phyloP scores from a whole-genome alignment of 2,329 filamentous ascomycete genomes.

The Alternaria longipes region DNA sequence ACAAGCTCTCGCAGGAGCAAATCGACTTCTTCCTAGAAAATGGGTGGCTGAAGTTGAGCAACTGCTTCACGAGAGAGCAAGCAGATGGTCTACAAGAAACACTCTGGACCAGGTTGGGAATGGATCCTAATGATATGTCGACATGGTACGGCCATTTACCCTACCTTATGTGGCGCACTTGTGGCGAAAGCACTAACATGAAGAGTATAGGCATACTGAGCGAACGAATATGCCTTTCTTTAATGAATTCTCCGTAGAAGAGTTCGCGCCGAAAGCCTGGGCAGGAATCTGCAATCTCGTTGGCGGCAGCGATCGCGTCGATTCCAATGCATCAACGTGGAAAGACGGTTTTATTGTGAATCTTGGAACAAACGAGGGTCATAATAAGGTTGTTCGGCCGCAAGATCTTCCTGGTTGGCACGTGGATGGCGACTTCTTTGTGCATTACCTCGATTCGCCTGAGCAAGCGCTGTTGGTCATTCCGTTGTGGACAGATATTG shows the following conservation, averaged over 20 bases:
- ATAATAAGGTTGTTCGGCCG: constrained; percentile 61
- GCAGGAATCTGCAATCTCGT: constrained; percentile 71
- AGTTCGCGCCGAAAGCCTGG: constrained; percentile 73
- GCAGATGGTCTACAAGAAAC: constrained; percentile 59
- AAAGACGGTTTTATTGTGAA: constrained; percentile 75
- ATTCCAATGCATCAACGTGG: constrained; percentile 61
- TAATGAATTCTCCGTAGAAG: constrained; percentile 61
- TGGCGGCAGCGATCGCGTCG: constrained; percentile 62
- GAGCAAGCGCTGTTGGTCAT: constrained; percentile 76
- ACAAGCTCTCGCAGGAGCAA: constrained; percentile 56
- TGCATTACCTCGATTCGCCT: constrained; percentile 74
- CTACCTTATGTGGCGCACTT: background rate
- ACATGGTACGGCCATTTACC: constrained; percentile 62
- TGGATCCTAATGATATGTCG: constrained; percentile 68
- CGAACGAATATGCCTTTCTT: constrained; percentile 72
- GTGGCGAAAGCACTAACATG: background rate
- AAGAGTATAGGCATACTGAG: constrained; percentile 54
- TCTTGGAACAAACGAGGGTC: constrained; percentile 64
- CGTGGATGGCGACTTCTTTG: constrained; percentile 76
- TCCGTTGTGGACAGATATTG: constrained; percentile 72
- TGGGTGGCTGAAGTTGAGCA: constrained; percentile 64
- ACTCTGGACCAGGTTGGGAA: constrained; percentile 72
- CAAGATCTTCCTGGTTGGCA: constrained; percentile 69
- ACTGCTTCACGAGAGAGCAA: constrained; percentile 62
- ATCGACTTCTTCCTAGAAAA: constrained; percentile 64